These are phyloP conservation scores for Pseudocercospora fijiensis DNA, from an alignment of 2,329 filamentous ascomycete genomes.

Conservation along the genomic window DNA sequence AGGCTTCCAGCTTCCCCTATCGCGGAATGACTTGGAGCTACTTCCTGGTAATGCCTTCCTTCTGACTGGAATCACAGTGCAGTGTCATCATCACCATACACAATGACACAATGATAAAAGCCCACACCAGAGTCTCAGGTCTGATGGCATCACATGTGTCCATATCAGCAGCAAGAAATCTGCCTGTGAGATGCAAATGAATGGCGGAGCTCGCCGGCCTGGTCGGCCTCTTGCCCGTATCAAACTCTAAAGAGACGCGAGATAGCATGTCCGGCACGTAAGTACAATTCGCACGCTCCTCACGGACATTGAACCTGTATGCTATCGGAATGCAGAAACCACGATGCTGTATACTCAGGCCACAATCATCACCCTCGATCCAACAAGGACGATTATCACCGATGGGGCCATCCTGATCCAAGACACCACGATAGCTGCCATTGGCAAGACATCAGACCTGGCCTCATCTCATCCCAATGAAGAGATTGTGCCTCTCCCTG, in stretches of 20 bases:
- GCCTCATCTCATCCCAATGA: constrained; percentile 34
- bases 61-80: constrained; percentile 6
- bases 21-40: neutral
- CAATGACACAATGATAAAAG: constrained; percentile 4
- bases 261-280: neutral
- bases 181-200: no score
- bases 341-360: constrained; percentile 50
- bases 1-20: neutral
- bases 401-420: constrained; percentile 50
- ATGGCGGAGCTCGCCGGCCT: neutral
- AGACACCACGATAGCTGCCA: constrained; percentile 43
- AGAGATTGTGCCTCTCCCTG: constrained; percentile 39
- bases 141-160: no score
- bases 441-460: constrained; percentile 45
- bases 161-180: no score
- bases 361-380: constrained; percentile 55
- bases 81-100: neutral
- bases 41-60: neutral
- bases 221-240: neutral
- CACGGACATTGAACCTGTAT: no score
- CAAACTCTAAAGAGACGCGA: neutral
- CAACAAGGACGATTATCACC: constrained; percentile 46
- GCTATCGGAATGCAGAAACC: neutral
- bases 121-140: no score
- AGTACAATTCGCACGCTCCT: neutral